Base-by-base conservation (phyloP, 73 alveolate species). In the Halteria grandinella region DNA sequence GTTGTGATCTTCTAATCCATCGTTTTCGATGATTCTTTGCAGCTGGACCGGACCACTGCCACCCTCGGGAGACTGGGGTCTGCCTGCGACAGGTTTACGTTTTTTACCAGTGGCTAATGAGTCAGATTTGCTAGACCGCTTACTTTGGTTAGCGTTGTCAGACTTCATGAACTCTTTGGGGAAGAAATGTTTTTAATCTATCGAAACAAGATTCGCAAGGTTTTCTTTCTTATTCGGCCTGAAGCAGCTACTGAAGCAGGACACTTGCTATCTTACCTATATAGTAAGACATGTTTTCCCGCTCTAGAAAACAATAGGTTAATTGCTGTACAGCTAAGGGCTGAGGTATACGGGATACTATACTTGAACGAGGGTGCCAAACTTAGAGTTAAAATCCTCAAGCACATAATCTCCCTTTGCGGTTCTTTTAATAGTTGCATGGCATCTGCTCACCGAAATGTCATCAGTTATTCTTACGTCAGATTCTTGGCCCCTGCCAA, bases 391-490 rank as follows among this genome's bases (percentile, higher is more conserved):
- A 47, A 55, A 53, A 72, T 82, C 91, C 39, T 51, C 74, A 17
- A 80, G n/a, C 23, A 55, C 51, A 47, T 70, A 55, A 44, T 82
- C 91, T 6, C 91, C 86, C 18, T 72, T 54, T 8, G 33, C 5
- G 58, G 23, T 36, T 39, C 28, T 71, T 17, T 48, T 39, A 6
- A 82, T 72, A 28, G 59, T 70, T 15, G 91, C 73, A 52, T 82
- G 91, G 50, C 75, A 82, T 28, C 91, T 54, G 21, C 77, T 41
- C 29, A 82, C 91, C 43, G 83, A 55, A 15, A 82, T 82, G 24
- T 66, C 80, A 72, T 82, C 91, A 6, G 91, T 82, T 24, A 82
- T 66, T 27, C 91, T 29, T 2, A 82, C 69, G 51, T 82, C 91
- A 31, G 39, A 54, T 36, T 82, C 91, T 31, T 80, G 39, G 14